A percentile compares a stretch with the other conserved stretches of the same genome.
Evolutionary conservation across 768 basidiomycete species (phyloP).

Genomic region (Sporobolomyces roseus): DNA sequence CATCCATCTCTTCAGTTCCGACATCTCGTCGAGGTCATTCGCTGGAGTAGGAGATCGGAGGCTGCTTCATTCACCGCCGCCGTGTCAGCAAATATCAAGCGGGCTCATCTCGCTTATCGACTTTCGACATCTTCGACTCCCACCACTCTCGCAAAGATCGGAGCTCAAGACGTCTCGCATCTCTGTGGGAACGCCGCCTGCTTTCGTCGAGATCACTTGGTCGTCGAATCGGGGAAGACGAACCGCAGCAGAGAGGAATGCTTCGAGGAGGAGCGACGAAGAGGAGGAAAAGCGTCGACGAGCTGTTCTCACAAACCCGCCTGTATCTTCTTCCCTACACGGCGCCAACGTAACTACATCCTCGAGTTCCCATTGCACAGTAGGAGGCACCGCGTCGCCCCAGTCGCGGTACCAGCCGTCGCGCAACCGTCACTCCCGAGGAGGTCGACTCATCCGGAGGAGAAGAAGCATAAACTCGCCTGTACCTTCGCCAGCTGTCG

Average conservation of each 20-base stretch:
- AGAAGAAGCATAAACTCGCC: too few relatives aligned
- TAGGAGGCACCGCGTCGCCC: too few relatives aligned
- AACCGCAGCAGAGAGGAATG: neutral
- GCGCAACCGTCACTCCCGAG: too few relatives aligned
- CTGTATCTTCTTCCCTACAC: neutral
- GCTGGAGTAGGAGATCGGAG: neutral
- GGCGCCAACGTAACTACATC: too few relatives aligned
- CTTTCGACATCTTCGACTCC: neutral
- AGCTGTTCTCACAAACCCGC: neutral
- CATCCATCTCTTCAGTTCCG: neutral
- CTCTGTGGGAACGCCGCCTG: neutral
- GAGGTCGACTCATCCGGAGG: too few relatives aligned
- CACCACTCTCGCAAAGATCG: neutral
- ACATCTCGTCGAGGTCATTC: neutral
- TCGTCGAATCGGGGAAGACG: neutral
- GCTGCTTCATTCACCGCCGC: neutral
- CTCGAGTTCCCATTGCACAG: too few relatives aligned
- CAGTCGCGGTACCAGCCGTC: too few relatives aligned
- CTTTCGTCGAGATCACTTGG: neutral
- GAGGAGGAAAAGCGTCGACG: neutral
- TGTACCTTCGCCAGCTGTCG: too few relatives aligned
- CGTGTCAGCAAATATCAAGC: neutral
- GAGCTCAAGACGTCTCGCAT: slow-evolving; percentile 4
- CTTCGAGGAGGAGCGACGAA: neutral
- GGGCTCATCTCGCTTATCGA: neutral